Base-by-base conservation (phyloP, 2,329 filamentous ascomycete genomes). In the Xylariaceae sp. region DNA sequence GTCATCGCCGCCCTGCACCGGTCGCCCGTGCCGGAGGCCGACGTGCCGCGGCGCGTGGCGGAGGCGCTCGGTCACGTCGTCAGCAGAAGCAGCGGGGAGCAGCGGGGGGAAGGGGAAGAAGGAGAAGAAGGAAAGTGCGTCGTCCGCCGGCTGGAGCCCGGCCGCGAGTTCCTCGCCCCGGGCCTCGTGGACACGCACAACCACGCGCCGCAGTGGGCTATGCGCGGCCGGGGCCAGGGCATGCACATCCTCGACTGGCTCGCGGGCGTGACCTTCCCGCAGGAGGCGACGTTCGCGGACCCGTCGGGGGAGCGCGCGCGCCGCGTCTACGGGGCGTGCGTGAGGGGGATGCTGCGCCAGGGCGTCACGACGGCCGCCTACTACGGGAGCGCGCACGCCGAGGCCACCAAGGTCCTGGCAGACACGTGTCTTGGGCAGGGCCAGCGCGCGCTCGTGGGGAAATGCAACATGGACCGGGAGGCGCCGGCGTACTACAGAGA, bases 151-250 rank as follows among this genome's bases (percentile, higher is more conserved):
- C 57, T 73, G 3, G 30, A 44, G 2, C 56, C 50, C 6, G 63
- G 63, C 24, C n/a, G n/a, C n/a, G 56, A 72, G 29, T 75, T 79
- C 45, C 53, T 78, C 30, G 67, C 77, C 36, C 75, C 75, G 0
- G 73, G 74, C 27, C 71, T 78, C 45, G 60, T 83, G 33, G 78
- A 83, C 57, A 81, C 77, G 1, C 79, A 83, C 53, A 80, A 79
- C 39, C 79, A 83, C 47, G 78, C 79, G 0, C 77, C 78, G 24
- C 67, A 74, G 44, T 71, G 64, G 62, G 55, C 64, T 11, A 63
- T 65, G 53, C 58, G 65, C 16, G 65, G 69, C 18, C 56, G 70
- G 4, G 65, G 66, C 5, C 65, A 70, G 45, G 60, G 69, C 27
- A 58, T 69, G 52, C 64, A 72, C 39, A 70, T 75, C 39, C 59